Evolutionary conservation across 306 rosid genomes (phyloP).

Genomic region (Malus orientalis): DNA sequence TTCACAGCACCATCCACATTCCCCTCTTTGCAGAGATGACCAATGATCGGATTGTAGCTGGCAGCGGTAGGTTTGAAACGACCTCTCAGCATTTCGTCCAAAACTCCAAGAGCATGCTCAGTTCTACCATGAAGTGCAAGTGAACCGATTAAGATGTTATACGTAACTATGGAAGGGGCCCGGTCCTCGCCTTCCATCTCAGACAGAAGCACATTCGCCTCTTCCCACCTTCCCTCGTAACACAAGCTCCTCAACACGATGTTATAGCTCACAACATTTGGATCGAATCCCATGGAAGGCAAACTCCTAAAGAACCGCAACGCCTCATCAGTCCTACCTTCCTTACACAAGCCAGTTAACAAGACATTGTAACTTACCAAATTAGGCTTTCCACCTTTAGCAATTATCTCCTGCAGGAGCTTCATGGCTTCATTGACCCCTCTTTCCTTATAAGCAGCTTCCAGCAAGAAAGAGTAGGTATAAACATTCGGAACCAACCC

Average conservation of each 20-base stretch:
- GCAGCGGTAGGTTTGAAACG: constrained; percentile 62
- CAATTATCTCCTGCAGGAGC: constrained; percentile 67
- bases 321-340: constrained; percentile 86
- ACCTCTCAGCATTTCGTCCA: constrained; percentile 63
- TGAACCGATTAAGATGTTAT: constrained; percentile 70
- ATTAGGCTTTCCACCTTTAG: constrained; percentile 74
- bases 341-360: constrained; percentile 84
- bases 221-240: constrained; percentile 73
- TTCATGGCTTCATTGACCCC: constrained; percentile 70
- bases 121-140: constrained; percentile 67
- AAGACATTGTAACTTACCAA: constrained; percentile 83
- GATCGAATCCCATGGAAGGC: constrained; percentile 64
- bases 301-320: constrained; percentile 52
- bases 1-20: constrained; percentile 55
- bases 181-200: constrained; percentile 63
- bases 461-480: constrained; percentile 71
- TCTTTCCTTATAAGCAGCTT: constrained; percentile 80
- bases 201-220: constrained; percentile 61
- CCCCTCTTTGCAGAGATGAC: constrained; percentile 62
- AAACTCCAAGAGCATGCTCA: constrained; percentile 67
- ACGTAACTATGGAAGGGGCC: constrained; percentile 62
- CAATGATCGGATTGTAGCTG: constrained; percentile 75
- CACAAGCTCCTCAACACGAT: constrained; percentile 69
- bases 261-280: constrained; percentile 86
- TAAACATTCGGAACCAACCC: constrained; percentile 77